These are phyloP conservation scores for Aspergillus fumigatus DNA, from an alignment of 2,329 filamentous ascomycete genomes.

Conservation along the genomic window DNA sequence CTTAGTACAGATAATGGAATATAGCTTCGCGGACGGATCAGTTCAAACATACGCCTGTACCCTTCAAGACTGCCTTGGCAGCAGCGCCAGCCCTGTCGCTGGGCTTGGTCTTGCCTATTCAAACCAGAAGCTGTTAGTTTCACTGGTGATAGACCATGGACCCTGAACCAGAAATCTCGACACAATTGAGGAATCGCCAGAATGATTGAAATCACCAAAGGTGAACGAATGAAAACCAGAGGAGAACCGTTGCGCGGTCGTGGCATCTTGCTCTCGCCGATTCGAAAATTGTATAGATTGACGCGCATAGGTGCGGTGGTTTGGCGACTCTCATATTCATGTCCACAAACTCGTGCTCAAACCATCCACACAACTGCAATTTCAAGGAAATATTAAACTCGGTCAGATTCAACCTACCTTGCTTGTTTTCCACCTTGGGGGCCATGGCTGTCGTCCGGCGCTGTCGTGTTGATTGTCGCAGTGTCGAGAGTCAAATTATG, in stretches of 20 bases:
- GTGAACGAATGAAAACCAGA: not conserved
- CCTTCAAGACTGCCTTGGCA: slow-evolving; percentile 93
- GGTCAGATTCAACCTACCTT: slow-evolving; percentile 35
- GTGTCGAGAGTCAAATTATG: slow-evolving; percentile 38
- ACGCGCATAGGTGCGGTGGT: not conserved
- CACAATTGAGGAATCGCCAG: not conserved
- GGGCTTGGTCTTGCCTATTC: slow-evolving; percentile 54
- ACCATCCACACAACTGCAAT: slow-evolving; percentile 7
- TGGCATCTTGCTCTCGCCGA: not conserved
- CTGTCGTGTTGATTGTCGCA: slow-evolving; percentile 42
- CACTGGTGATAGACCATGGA: slow-evolving; percentile 2
- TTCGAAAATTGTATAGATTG: not conserved
- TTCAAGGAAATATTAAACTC: slow-evolving; percentile 35
- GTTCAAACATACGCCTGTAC: slow-evolving; percentile 77
- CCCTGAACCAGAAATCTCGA: not conserved
- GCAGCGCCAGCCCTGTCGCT: slow-evolving; percentile 78
- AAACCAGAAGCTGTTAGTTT: slow-evolving; percentile 13
- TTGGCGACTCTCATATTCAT: slow-evolving; percentile 3
- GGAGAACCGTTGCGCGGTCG: not conserved
- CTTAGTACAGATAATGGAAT: slow-evolving; percentile 9
- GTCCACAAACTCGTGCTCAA: slow-evolving; percentile 18
- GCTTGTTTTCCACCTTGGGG: slow-evolving; percentile 44
- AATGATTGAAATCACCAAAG: not conserved
- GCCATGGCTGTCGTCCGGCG: slow-evolving; percentile 46
- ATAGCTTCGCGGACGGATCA: not conserved